Evolutionary conservation across 306 rosid genomes (phyloP), one percentile per base, ranked within the genome.

Genomic region (Adenanthera pavonina): DNA sequence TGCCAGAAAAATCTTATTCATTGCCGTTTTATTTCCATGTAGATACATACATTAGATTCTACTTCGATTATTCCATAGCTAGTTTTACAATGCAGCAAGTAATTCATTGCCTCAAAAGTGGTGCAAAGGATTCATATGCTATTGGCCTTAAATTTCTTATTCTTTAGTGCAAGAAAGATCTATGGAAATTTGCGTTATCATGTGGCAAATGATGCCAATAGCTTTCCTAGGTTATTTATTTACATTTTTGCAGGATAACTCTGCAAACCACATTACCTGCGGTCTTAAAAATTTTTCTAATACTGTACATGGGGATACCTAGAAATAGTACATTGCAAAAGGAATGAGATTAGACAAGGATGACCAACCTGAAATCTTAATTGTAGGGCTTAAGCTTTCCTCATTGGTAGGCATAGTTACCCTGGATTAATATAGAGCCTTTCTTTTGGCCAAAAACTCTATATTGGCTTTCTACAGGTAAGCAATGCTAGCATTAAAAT

Each of bases 81-180:
- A 59, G 8, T 60, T 82, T 68, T 34, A 75, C 40, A 34, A 34
- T 40, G 44, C 8, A 62, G 69, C 11, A 75, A 61, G 35, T 70
- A 69, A 75, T 57, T 52, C 60, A 59, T 17, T 54, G 69, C 74
- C n/a, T 19, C 64, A 38, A 65, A 76, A 35, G 8, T 70, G 75
- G 78, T 71, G 69, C n/a, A 49, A 72, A 53, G 35, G 40, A 76
- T 43, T 80, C 49, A 46, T 65, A 36, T 81, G 30, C 74, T 72
- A 11, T n/a, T n/a, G 30, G 49, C 38, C 14, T 38, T 66, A 40
- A 36, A 66, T 40, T 16, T 66, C 25, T 51, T 71, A 20, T n/a
- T n/a, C n/a, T 48, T 54, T 19, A 46, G 40, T 72, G 38, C 60
- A 72, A 56, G 46, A 46, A 53, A 62, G 25, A 46, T 48, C 38